Conservation (phyloP, 2,329 filamentous ascomycete genomes). For the Chaetoscypha palmicola region DNA sequence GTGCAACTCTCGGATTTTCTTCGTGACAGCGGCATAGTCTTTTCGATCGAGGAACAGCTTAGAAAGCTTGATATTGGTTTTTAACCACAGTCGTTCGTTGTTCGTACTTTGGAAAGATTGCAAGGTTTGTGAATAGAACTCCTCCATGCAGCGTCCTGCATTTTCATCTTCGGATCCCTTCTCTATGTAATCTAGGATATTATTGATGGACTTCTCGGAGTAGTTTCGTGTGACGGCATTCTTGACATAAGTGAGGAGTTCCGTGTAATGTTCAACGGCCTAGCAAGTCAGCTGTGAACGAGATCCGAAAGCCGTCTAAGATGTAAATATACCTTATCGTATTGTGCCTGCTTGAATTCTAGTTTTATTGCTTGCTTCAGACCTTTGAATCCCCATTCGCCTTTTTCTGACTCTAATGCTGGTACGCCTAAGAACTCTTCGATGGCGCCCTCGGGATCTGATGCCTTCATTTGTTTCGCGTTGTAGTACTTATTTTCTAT, state of each 20-base stretch:
- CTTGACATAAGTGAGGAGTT: slow-evolving; percentile 95
- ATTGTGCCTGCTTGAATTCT: slow-evolving; percentile 86
- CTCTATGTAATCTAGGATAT: slow-evolving; percentile 96
- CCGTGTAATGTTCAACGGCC: slow-evolving; percentile 87
- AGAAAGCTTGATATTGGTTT: slow-evolving; percentile 95
- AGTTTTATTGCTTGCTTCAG: slow-evolving; percentile 97
- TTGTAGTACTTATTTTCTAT: slow-evolving; percentile 99
- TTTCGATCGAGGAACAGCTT: slow-evolving; percentile 87
- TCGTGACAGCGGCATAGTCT: slow-evolving; percentile 72
- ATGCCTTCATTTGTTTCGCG: slow-evolving; percentile 89
- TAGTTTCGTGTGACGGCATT: slow-evolving; percentile 96
- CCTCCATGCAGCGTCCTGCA: slow-evolving; percentile 77
- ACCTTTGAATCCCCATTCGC: slow-evolving; percentile 98
- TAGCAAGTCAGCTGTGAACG: slow-evolving; percentile 32
- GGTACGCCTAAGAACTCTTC: slow-evolving; percentile 89
- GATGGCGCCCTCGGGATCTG: slow-evolving; percentile 81
- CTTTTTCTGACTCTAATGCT: slow-evolving; percentile 78
- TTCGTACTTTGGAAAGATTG: slow-evolving; percentile 95
- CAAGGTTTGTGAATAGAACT: slow-evolving; percentile 90
- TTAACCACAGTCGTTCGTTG: slow-evolving; percentile 94
- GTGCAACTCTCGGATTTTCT: slow-evolving; percentile 83
- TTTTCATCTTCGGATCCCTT: slow-evolving; percentile 71
- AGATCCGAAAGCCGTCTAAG: background rate
- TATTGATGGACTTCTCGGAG: slow-evolving; percentile 98
- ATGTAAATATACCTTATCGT: slow-evolving; percentile 58